phyloP scores from a whole-genome alignment of 305 asterid genomes.

The Fraxinus paxiana region DNA sequence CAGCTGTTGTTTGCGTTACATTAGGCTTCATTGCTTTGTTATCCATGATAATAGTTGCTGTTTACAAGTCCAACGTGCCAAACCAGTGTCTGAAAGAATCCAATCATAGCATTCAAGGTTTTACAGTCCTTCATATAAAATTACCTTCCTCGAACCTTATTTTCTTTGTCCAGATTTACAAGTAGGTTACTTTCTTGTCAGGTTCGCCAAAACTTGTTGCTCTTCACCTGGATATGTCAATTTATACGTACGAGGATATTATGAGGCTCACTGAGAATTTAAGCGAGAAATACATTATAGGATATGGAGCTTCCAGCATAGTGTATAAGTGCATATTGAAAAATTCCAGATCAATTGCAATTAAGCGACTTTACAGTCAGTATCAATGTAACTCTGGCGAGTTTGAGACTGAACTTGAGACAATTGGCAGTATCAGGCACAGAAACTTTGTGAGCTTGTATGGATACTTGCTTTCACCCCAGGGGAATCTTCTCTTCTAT shows the following conservation, averaged over 20 bases:
- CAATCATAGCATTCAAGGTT: constrained; percentile 50
- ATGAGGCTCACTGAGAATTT: constrained; percentile 87
- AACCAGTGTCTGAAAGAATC: constrained; percentile 51
- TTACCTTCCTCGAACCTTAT: not conserved
- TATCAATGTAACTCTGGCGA: constrained; percentile 55
- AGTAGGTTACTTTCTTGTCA: constrained; percentile 9
- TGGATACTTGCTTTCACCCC: constrained; percentile 80
- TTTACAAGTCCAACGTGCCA: constrained; percentile 66
- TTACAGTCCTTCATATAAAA: not conserved
- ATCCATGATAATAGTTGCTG: constrained; percentile 65
- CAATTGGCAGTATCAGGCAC: constrained; percentile 85
- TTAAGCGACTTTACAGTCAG: constrained; percentile 83
- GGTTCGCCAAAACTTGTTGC: constrained; percentile 76
- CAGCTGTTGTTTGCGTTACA: constrained; percentile 57
- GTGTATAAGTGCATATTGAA: constrained; percentile 86
- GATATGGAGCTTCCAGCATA: constrained; percentile 94
- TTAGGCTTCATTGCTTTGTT: constrained; percentile 64
- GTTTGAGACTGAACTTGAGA: constrained; percentile 90
- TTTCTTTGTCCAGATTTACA: not conserved
- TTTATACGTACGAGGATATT: constrained; percentile 86
- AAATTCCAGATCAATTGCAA: constrained; percentile 86
- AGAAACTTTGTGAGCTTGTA: constrained; percentile 92
- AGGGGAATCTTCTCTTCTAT: constrained; percentile 85
- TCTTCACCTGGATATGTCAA: constrained; percentile 96
- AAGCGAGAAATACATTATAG: constrained; percentile 80